These are phyloP conservation scores for Podospora comata DNA, from an alignment of 495 filamentous ascomycete species.

Conservation along the genomic window DNA sequence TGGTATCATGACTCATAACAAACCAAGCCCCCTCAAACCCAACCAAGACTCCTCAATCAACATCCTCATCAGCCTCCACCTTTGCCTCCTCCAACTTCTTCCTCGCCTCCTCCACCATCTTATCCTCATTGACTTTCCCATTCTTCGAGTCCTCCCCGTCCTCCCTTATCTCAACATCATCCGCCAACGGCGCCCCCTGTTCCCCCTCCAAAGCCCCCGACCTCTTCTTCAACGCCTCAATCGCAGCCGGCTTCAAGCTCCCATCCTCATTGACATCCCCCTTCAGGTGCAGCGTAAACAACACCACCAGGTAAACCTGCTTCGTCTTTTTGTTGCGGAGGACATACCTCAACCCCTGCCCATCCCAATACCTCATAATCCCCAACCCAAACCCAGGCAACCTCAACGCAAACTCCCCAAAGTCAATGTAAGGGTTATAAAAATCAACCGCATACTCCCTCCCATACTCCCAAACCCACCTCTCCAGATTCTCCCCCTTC, in stretches of 20 bases:
- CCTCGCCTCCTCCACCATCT: slow-evolving; percentile 21
- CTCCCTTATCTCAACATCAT: slow-evolving; percentile 12
- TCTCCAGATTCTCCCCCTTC: slow-evolving; percentile 46
- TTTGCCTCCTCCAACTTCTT: slow-evolving; percentile 8
- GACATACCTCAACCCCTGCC: slow-evolving; percentile 60
- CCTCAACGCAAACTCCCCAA: slow-evolving; percentile 71
- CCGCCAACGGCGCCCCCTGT: slow-evolving; percentile 11
- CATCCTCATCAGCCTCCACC: slow-evolving; percentile 28
- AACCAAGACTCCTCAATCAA: slow-evolving; percentile 23
- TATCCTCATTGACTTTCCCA: slow-evolving; percentile 29
- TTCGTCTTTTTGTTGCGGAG: slow-evolving; percentile 70
- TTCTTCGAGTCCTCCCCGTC: slow-evolving; percentile 19
- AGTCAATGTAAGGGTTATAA: slow-evolving; percentile 88
- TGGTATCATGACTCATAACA: slow-evolving; percentile 11
- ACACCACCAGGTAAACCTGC: slow-evolving; percentile 70
- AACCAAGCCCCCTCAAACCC: background rate
- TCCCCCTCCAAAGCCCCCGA: slow-evolving; percentile 11
- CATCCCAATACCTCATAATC: slow-evolving; percentile 78
- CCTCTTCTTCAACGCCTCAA: slow-evolving; percentile 20
- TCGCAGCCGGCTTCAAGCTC: slow-evolving; percentile 45
- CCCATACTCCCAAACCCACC: slow-evolving; percentile 49
- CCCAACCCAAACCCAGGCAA: slow-evolving; percentile 75
- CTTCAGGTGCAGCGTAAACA: slow-evolving; percentile 68
- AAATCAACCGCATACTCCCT: slow-evolving; percentile 73
- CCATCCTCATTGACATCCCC: slow-evolving; percentile 60